Evolutionary conservation across 2,329 filamentous ascomycete species (phyloP).

Genomic region (Reticulascus tulasneorum): DNA sequence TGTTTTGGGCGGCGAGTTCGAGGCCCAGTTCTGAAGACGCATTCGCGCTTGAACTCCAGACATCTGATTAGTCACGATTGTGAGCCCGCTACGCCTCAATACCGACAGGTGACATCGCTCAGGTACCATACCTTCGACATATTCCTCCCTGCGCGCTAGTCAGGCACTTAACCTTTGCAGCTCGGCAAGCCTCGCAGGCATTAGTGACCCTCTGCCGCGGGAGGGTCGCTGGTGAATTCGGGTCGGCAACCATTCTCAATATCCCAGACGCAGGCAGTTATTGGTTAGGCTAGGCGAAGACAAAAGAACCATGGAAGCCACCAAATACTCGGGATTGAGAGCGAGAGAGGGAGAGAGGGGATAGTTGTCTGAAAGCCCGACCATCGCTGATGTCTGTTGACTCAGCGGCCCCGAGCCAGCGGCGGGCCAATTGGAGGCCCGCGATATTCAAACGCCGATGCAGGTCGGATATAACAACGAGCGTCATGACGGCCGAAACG

Average conservation of each 20-base stretch:
- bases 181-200: conserved; percentile 51
- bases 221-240: not conserved
- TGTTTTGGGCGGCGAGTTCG: conserved; percentile 44
- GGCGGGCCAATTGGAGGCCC: too few species aligned
- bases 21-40: conserved; percentile 46
- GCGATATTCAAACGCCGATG: not conserved
- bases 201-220: conserved; percentile 23
- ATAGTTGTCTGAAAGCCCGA: not conserved
- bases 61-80: conserved; percentile 34
- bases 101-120: not conserved
- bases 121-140: conserved; percentile 43
- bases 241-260: too few species aligned
- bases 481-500: too few species aligned
- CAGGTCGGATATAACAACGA: not conserved
- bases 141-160: conserved; percentile 42
- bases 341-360: not conserved
- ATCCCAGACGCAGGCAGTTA: not conserved
- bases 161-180: conserved; percentile 51
- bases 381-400: not conserved
- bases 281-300: not conserved
- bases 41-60: conserved; percentile 49
- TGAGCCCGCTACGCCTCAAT: too few species aligned
- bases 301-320: not conserved
- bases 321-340: not conserved
- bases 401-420: too few species aligned